Percentiles rank a stretch among this genome's conserved stretches.
phyloP scores from a whole-genome alignment of 2,329 filamentous ascomycete species.

The Monosporascus sp. region DNA sequence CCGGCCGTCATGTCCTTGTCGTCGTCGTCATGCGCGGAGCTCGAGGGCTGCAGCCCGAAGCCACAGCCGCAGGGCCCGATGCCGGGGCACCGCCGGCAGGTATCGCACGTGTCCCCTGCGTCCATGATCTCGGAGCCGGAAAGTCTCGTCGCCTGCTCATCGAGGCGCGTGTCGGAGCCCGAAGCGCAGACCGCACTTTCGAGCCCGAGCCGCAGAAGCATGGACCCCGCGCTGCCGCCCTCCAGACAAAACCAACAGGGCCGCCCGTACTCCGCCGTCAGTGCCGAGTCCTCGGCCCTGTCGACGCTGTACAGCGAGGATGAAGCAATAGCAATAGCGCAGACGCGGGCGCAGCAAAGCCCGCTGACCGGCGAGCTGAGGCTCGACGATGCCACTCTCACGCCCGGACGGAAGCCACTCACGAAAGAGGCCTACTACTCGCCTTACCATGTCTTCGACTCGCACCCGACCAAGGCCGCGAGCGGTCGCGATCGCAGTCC shows the following conservation, averaged over 20 bases:
- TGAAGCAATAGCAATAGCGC: conserved; percentile 27
- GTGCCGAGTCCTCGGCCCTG: conserved; percentile 46
- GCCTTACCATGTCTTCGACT: conserved; percentile 2
- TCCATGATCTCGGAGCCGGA: conserved; percentile 34
- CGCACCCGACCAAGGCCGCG: background rate
- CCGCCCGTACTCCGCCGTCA: conserved; percentile 26
- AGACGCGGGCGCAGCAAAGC: conserved; percentile 24
- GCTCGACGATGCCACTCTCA: conserved; percentile 3
- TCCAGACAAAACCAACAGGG: background rate
- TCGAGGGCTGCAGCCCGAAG: conserved; percentile 15
- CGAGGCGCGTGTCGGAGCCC: conserved; percentile 29
- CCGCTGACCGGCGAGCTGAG: conserved; percentile 7
- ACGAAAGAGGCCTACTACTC: conserved; percentile 6
- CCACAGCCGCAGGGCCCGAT: conserved; percentile 8
- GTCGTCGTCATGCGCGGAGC: conserved; percentile 10
- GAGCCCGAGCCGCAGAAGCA: conserved; percentile 38
- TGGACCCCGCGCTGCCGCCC: conserved; percentile 4
- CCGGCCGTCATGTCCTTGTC: conserved; percentile 13
- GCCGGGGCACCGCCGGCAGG: conserved; percentile 18
- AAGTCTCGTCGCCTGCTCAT: conserved; percentile 31
- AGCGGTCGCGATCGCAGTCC: background rate
- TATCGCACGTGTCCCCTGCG: conserved; percentile 28
- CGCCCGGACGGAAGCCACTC: conserved; percentile 3
- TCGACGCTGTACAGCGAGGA: conserved; percentile 54
- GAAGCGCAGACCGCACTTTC: conserved; percentile 32